phyloP scores from a whole-genome alignment of 202 grass and related monocot species.

The Carex sylvatica region DNA sequence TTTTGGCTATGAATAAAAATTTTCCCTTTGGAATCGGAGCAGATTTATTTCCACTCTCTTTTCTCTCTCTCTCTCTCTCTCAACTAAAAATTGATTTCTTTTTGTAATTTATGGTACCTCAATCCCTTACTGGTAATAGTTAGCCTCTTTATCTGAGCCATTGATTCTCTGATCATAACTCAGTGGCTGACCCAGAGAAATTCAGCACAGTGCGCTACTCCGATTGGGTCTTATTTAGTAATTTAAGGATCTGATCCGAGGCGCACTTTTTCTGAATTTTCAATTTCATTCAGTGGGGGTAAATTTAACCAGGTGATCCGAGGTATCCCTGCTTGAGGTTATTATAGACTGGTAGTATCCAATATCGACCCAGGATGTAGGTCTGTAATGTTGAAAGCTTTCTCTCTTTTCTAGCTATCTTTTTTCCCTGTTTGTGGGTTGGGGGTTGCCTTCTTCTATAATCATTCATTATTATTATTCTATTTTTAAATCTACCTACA shows the following conservation, averaged over 20 bases:
- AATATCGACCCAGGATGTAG: neutral
- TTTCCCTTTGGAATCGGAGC: no score
- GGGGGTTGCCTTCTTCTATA: neutral
- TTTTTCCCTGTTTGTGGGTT: neutral
- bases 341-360: neutral
- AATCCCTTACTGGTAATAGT: neutral
- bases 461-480: neutral
- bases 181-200: neutral
- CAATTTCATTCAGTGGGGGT: neutral
- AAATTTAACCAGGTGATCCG: constrained; percentile 13
- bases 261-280: constrained; percentile 1
- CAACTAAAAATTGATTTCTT: neutral
- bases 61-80: neutral
- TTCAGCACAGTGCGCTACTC: neutral
- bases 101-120: constrained; percentile 16
- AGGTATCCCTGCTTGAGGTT: constrained; percentile 4
- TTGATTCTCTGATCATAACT: neutral
- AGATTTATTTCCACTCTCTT: no score
- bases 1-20: no score
- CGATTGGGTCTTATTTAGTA: constrained; percentile 19
- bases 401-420: neutral
- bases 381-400: neutral
- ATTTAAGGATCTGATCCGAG: neutral
- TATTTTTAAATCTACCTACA: neutral
- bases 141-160: neutral